phyloP scores from a whole-genome alignment of 495 filamentous ascomycete species.

The Daldinia decipiens region DNA sequence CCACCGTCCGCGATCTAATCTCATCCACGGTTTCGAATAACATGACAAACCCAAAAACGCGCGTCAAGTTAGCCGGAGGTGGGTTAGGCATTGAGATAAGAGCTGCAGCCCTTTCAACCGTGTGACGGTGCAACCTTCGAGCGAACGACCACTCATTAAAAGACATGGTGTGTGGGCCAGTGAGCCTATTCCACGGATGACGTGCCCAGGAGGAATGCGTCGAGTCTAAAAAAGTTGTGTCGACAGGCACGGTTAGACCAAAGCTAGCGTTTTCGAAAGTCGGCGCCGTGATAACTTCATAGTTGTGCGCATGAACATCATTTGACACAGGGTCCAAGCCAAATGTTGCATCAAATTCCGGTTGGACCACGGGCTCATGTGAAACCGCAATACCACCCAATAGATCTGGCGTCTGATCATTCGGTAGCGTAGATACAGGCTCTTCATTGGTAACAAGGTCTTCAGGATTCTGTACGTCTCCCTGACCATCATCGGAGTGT shows the following conservation, averaged over 20 bases:
- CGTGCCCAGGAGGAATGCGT: constrained; percentile 36
- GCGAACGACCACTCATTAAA: constrained; percentile 76
- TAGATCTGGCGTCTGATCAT: constrained; percentile 13
- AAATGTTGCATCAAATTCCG: background rate
- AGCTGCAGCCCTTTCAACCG: constrained; percentile 69
- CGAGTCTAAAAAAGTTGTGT: constrained; percentile 21
- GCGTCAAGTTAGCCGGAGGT: constrained; percentile 59
- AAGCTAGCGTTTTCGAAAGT: constrained; percentile 53
- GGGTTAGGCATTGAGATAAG: constrained; percentile 67
- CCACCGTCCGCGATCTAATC: constrained; percentile 58
- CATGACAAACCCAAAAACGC: constrained; percentile 74
- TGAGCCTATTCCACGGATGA: constrained; percentile 48
- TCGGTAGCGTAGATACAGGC: constrained; percentile 5
- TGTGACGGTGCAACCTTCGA: constrained; percentile 72
- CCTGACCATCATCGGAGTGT: constrained; percentile 21
- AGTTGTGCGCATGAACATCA: constrained; percentile 28
- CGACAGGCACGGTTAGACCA: constrained; percentile 19
- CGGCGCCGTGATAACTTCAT: constrained; percentile 51
- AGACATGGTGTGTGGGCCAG: constrained; percentile 58
- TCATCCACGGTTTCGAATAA: constrained; percentile 62
- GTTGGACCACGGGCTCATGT: constrained; percentile 41
- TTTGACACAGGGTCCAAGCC: constrained; percentile 12
- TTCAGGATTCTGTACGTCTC: constrained; percentile 9
- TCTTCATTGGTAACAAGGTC: constrained; percentile 5
- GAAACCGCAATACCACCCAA: constrained; percentile 45